Evolutionary conservation across 1,284 basidiomycete species (phyloP).

Genomic region (Vanrija humicola): DNA sequence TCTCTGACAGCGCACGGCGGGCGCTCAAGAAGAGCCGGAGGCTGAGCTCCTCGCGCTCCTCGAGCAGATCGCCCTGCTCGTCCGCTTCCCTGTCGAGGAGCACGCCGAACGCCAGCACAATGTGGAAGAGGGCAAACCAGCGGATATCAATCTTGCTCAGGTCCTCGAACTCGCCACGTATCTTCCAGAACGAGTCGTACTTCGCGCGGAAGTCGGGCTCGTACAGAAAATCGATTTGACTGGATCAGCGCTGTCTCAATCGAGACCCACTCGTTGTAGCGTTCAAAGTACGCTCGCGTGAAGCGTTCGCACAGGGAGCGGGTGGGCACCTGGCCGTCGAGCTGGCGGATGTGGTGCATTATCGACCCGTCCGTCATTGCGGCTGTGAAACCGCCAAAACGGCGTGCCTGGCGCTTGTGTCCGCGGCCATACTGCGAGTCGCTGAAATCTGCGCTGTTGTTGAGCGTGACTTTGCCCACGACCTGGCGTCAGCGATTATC

Average conservation of each 20-base stretch:
- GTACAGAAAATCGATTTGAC: constrained; percentile 32
- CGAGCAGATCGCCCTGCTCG: constrained; percentile 4
- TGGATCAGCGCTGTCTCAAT: background rate
- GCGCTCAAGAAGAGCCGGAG: constrained; percentile 23
- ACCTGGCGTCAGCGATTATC: background rate
- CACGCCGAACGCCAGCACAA: constrained; percentile 31
- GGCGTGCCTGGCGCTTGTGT: too few species aligned
- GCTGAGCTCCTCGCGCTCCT: constrained; percentile 22
- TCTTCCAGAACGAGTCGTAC: constrained; percentile 26
- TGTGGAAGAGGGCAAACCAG: constrained; percentile 31
- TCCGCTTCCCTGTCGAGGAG: constrained; percentile 21
- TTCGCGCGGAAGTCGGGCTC: constrained; percentile 26
- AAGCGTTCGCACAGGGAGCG: constrained; percentile 24
- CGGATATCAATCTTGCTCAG: constrained; percentile 29
- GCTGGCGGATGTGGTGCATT: constrained; percentile 19
- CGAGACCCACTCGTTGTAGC: constrained; percentile 25
- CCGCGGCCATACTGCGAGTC: constrained; percentile 12
- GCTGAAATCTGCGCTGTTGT: constrained; percentile 8
- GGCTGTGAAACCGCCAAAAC: too few species aligned
- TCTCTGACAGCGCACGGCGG: constrained; percentile 23
- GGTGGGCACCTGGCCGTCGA: constrained; percentile 22
- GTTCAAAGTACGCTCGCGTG: constrained; percentile 22
- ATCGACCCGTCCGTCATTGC: background rate
- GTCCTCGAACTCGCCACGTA: constrained; percentile 22
- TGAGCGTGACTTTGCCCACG: constrained; percentile 3